Conservation (phyloP, 164 flowering plant species). For the Dillenia suffruticosa region DNA sequence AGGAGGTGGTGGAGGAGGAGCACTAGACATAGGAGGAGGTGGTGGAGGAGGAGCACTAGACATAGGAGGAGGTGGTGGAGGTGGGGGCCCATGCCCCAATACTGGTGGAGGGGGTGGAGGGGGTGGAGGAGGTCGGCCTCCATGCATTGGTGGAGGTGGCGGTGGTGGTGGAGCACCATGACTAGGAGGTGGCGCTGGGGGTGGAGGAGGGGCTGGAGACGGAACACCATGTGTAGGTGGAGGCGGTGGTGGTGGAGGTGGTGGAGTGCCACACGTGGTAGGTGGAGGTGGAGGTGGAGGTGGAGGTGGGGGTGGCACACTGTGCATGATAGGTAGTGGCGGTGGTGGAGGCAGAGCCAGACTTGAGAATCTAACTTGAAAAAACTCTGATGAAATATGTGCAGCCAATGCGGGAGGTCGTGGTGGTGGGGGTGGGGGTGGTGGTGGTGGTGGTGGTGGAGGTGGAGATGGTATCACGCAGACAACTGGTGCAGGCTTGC, state of each 20-base stretch:
- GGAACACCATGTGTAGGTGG: constrained; percentile 20
- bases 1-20: background rate
- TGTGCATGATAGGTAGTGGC: constrained; percentile 12
- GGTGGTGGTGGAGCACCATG: constrained; percentile 27
- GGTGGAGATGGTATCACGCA: constrained; percentile 26
- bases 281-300: constrained; percentile 25
- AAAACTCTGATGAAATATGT: too few relatives aligned
- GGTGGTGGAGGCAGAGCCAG: constrained; percentile 5
- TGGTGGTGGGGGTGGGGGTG: background rate
- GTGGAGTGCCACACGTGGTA: constrained; percentile 16
- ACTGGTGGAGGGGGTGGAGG: constrained; percentile 10
- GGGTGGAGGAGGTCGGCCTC: constrained; percentile 35
- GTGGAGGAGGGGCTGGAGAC: constrained; percentile 37
- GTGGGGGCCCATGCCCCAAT: constrained; percentile 13
- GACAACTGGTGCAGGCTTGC: constrained; percentile 11
- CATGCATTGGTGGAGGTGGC: constrained; percentile 26
- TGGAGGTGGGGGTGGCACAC: constrained; percentile 17
- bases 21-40: background rate
- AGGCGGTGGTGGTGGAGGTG: constrained; percentile 34
- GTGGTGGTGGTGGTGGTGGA: constrained; percentile 37
- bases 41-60: background rate
- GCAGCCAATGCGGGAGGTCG: too few relatives aligned
- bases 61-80: constrained; percentile 11
- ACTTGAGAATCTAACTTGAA: too few relatives aligned
- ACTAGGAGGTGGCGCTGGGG: background rate